Conservation (phyloP, 768 basidiomycete genomes). For the Lentinula lateritia region DNA sequence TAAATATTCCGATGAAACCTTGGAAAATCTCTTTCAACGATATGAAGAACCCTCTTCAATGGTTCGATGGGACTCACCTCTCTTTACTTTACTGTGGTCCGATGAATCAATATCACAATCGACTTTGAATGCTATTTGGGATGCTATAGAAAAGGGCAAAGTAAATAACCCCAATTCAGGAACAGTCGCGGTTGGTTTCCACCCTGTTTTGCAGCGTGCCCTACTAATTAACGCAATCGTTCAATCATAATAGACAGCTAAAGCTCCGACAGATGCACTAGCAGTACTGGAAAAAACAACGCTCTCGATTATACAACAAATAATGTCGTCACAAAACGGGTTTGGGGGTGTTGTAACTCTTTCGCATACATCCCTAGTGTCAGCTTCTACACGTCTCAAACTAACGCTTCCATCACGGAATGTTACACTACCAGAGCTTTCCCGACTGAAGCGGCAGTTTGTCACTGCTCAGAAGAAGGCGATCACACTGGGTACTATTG, state of each 20-base stretch:
- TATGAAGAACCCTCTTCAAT: constrained; percentile 97
- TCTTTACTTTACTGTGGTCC: constrained; percentile 79
- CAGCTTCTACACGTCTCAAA: constrained; percentile 29
- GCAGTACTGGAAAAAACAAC: constrained; percentile 81
- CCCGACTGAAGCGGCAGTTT: constrained; percentile 88
- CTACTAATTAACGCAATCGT: neutral
- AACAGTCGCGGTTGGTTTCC: constrained; percentile 56
- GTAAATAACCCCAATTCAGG: constrained; percentile 88
- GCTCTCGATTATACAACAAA: constrained; percentile 59
- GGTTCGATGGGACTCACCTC: constrained; percentile 98
- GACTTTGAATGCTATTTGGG: constrained; percentile 60
- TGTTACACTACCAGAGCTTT: constrained; percentile 82
- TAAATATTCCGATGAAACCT: constrained; percentile 69
- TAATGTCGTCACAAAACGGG: constrained; percentile 59
- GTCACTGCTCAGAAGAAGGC: constrained; percentile 87
- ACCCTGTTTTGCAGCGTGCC: constrained; percentile 1
- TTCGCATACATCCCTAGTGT: constrained; percentile 24
- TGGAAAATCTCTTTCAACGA: constrained; percentile 81
- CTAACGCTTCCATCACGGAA: constrained; percentile 64
- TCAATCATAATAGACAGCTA: constrained; percentile 41
- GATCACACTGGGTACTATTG: constrained; percentile 75
- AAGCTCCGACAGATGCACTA: constrained; percentile 85
- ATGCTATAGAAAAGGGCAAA: constrained; percentile 68
- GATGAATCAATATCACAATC: constrained; percentile 56
- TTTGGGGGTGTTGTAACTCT: constrained; percentile 46